Evolutionary conservation across 2,329 filamentous ascomycete genomes (phyloP).

Genomic region (Samsoniella hepiali): DNA sequence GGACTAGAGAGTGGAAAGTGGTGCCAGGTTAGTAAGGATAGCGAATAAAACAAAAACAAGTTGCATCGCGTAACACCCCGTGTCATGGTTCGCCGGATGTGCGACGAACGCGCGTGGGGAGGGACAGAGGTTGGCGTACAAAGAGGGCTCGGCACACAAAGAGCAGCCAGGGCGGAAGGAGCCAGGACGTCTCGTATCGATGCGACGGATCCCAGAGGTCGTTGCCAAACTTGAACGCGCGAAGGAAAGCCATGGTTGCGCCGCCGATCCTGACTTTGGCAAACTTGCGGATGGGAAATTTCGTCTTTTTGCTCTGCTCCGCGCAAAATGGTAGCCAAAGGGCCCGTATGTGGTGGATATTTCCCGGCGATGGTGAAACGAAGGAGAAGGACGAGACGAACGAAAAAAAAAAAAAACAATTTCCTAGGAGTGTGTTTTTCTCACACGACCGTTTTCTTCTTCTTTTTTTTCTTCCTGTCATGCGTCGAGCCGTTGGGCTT

Average conservation of each 20-base stretch:
- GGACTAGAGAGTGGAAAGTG: conserved; percentile 35
- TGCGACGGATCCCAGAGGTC: conserved; percentile 54
- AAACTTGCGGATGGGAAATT: too few species aligned
- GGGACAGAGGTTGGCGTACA: conserved; percentile 36
- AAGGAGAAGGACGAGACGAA: too few species aligned
- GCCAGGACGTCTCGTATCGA: conserved; percentile 78
- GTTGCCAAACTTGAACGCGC: conserved; percentile 38
- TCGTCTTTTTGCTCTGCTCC: conserved; percentile 5
- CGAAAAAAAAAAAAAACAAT: too few species aligned
- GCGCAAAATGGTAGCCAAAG: too few species aligned
- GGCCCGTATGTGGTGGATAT: too few species aligned
- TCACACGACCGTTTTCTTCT: background rate
- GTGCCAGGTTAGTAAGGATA: background rate
- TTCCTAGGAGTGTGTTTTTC: too few species aligned
- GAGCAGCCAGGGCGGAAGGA: conserved; percentile 64
- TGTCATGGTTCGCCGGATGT: background rate
- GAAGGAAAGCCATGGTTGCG: conserved; percentile 18
- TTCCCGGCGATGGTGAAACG: too few species aligned
- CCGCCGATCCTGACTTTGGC: background rate
- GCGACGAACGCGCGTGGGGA: background rate
- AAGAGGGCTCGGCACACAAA: conserved; percentile 55
- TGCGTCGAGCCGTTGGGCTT: too few species aligned
- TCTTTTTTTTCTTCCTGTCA: background rate
- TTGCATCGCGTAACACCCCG: background rate
- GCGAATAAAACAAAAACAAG: background rate